Evolutionary conservation across 345 rosid genomes (phyloP), one percentile per base, ranked within the genome.

Genomic region (Aethionema arabicum): DNA sequence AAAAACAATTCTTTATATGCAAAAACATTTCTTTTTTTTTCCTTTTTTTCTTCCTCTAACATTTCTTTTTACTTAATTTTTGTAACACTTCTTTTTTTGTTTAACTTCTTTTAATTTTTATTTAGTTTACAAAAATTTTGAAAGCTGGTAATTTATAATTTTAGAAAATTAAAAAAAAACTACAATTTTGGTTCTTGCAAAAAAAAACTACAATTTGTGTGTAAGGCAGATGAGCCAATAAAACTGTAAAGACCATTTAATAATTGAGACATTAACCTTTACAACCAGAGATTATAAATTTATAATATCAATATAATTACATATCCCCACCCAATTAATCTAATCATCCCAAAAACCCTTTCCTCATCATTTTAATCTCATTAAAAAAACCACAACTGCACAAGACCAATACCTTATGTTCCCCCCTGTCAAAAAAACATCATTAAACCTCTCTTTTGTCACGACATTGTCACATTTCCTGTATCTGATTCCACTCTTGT

Each of bases 381-480:
- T 52, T 43, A 37, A 59, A 29, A 37, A 37, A 60, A 68, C 60
- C 7, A 40, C 13, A 27, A 21, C 2, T n/a, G 12, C 29, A 45
- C 2, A 53, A 46, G 9, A 53, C 4, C 15, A 37, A 53, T 57
- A 69, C 63, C 51, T 61, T 53, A n/a, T n/a, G 50, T 52, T 45
- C 54, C 8, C 11, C 62, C 44, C 31, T 54, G 39, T 41, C 27
- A 21, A 21, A 21, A 21, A 21, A 21, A 21, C 27, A 21, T 21
- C 27, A 1, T 21, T 21, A 21, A 21, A 21, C 32, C 46, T 63
- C 11, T 13, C 65, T 31, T 15, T 12, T 16, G 49, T 71, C 66
- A 65, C 0, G 38, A 65, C 51, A 65, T 5, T 38, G 75, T 72
- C 40, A 45, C 66, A 47, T 72, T 72, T 37, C 56, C 43, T 45